Evolutionary conservation across 2,329 filamentous ascomycete species (phyloP).

Genomic region (Decorospora gaudefroyi): DNA sequence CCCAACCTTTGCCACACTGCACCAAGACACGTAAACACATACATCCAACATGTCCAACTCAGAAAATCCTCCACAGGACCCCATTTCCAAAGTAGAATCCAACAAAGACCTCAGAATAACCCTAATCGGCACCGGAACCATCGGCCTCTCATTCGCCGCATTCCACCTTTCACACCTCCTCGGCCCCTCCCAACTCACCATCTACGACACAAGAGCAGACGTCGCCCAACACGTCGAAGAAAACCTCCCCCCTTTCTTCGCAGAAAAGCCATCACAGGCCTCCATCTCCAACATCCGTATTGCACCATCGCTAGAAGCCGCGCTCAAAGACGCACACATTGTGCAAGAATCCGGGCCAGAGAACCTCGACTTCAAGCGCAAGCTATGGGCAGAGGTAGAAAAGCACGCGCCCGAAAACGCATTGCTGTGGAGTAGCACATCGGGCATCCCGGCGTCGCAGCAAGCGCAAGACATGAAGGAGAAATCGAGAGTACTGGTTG

Average conservation of each 20-base stretch:
- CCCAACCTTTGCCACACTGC: neutral
- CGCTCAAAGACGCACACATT: constrained; percentile 55
- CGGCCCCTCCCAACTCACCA: constrained; percentile 49
- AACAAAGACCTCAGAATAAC: constrained; percentile 41
- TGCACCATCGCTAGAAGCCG: constrained; percentile 44
- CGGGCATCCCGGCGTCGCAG: constrained; percentile 60
- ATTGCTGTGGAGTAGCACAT: constrained; percentile 63
- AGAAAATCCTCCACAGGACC: neutral
- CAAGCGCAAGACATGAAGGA: constrained; percentile 54
- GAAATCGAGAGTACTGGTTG: constrained; percentile 56
- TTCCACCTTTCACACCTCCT: constrained; percentile 56
- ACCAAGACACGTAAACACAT: neutral
- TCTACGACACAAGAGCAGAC: constrained; percentile 58
- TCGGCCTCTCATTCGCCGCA: constrained; percentile 61
- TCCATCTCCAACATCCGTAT: constrained; percentile 45
- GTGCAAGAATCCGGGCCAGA: constrained; percentile 66
- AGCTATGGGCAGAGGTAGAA: constrained; percentile 59
- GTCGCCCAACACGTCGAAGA: constrained; percentile 51
- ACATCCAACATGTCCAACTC: constrained; percentile 14
- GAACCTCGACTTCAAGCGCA: constrained; percentile 56
- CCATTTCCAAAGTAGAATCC: neutral
- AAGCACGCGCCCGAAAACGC: constrained; percentile 50
- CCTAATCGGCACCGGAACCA: constrained; percentile 55
- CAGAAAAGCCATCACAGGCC: constrained; percentile 8
- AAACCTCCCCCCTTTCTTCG: constrained; percentile 53